Base-by-base conservation (phyloP, 352 stramenopile species). In the Thraustotheca clavata region DNA sequence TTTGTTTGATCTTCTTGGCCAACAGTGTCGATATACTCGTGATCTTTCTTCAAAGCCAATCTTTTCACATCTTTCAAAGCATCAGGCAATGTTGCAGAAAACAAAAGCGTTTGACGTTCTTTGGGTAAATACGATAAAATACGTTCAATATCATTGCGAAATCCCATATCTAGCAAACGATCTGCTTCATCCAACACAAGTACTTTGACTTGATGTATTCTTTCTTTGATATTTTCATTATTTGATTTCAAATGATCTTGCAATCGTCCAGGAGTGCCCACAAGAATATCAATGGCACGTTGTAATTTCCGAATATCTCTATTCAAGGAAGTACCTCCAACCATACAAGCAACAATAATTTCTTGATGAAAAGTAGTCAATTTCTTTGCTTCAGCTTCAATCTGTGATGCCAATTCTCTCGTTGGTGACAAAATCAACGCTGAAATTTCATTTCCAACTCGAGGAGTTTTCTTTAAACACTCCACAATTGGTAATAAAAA, bases 131-230 rank as follows among this genome's bases (percentile, higher is more conserved):
- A 48, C 14, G 62, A 69, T 16, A 91, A 80, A 60, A 98, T 98
- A 59, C 83, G 80, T 63, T 92, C 81, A 67, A 98, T 95, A 55
- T 97, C 88, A 1, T 80, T 82, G 20, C 81, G 76, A 70, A 99
- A 96, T 7, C 96, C 95, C 86, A 98, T 97, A 74, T 99, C 96
- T 20, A 98, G 70, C 24, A 99, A 76, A 9, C 95, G 86, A 71
- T 99, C 96, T 1, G 89, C 94, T 81, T 99, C 96, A 70, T 99
- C 96, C 36, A 99, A 73, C 66, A 96, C 78, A 32, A 96, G 71
- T 34, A 69, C 43, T 26, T 73, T 34, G 1, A 77, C 39, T 62
- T 89, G 76, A 35, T 71, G 68, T 14, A 89, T 39, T 26, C 74
- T 74, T 35, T 49, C 41, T 1, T 76, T 74, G 49, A 98, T 94